These are phyloP conservation scores for Auxenochlorella pyrenoidosa DNA, from an alignment of 139 green algal species.

Conservation along the genomic window DNA sequence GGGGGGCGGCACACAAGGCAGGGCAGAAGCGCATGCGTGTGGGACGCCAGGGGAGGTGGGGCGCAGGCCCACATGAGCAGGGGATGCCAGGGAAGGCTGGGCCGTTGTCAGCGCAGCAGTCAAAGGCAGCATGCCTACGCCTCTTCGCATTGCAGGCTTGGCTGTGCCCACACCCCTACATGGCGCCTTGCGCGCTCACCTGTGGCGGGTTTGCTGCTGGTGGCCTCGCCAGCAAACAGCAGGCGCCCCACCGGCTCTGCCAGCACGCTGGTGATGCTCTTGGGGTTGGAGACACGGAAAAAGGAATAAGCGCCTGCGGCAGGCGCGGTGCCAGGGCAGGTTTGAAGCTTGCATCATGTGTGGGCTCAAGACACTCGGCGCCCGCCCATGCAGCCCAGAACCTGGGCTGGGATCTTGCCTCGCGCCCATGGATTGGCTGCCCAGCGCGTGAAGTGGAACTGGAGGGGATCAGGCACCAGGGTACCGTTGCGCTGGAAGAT, in stretches of 20 bases:
- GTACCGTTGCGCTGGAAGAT: conserved; percentile 1
- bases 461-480: conserved; percentile 27
- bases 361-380: no score
- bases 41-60: no score
- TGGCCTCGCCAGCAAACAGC: conserved; percentile 80
- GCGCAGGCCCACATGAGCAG: no score
- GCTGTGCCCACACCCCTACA: not conserved
- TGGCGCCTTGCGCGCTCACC: not conserved
- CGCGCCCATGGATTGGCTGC: conserved; percentile 21
- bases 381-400: no score
- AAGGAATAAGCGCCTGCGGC: conserved; percentile 63
- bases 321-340: not conserved
- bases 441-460: conserved; percentile 57
- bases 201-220: conserved; percentile 71
- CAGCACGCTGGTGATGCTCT: conserved; percentile 59
- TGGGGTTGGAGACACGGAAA: conserved; percentile 68
- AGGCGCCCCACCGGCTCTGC: conserved; percentile 56
- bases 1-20: not conserved
- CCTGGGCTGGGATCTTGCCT: no score
- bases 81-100: no score
- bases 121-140: not conserved
- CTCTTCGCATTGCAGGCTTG: not conserved
- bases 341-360: no score
- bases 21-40: no score
- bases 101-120: no score